Evolutionary conservation across 208 protist genomes (phyloP), one percentile per base, ranked within the genome.

Genomic region (Balamuthia mandrillaris): DNA sequence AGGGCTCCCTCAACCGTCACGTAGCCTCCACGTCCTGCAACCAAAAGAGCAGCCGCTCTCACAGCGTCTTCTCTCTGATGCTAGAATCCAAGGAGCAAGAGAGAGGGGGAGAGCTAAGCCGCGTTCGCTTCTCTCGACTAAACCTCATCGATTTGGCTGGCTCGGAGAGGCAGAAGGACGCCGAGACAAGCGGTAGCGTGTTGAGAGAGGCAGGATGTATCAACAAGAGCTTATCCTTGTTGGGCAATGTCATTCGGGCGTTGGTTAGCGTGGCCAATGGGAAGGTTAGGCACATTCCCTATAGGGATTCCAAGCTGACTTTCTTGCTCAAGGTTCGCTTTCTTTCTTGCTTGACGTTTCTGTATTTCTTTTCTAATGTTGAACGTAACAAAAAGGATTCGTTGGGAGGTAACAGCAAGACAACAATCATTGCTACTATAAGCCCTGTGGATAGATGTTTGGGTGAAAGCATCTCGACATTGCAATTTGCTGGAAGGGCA

Each of bases 61-160:
- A 92, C 68, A 61, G 86, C 16, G 81, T 92, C 31, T 92, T 92
- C 68, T 88, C 87, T 2, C 16, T 92, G 45, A 49, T 27, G 60
- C 70, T 92, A 27, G 24, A 90, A 21, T 83, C 77, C 9, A 51
- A 85, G 81, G 84, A 81, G 18, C 31, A 51, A 61, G 44, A 18
- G 29, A 54, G 45, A 78, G 60, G 31, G 78, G 87, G 4, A 33
- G 78, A 4, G 39, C 31, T 9, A 44, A 70, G n/a, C n/a, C n/a
- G n/a, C 33, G 52, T 45, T 6, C 6, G 84, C 16, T 74, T 83
- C 35, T 75, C 85, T 3, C 68, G 87, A 5, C 37, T 90, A n/a
- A 88, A 90, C 56, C 47, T 90, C 10, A 77, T 90, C 42, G 88
- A 91, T 52, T 54, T 90, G 18, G 86, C 88, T 7, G 88, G 88